These are phyloP conservation scores for Polychytrium aggregatum DNA, from an alignment of 192 early-diverging fungal species.

Conservation along the genomic window DNA sequence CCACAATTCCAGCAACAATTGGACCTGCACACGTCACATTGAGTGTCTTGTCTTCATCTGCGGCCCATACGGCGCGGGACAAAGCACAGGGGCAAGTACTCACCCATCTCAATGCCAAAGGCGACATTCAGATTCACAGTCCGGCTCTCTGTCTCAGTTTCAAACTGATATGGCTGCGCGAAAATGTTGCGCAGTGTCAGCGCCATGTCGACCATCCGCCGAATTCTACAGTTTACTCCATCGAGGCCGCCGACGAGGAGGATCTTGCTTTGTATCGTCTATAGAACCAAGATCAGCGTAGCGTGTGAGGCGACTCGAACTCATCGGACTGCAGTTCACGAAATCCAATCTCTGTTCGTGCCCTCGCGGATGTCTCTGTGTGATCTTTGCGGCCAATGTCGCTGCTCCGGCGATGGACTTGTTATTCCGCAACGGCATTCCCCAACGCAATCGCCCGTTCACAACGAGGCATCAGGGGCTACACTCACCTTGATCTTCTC, in stretches of 20 bases:
- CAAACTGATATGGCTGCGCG: constrained; percentile 7
- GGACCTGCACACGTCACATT: constrained; percentile 25
- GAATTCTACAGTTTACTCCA: no score
- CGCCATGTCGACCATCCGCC: constrained; percentile 32
- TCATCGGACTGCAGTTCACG: no score
- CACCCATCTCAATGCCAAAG: constrained; percentile 29
- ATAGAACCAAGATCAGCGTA: not conserved
- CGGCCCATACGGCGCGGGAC: no score
- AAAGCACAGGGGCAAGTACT: not conserved
- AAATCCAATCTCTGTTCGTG: no score
- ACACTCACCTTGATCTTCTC: constrained; percentile 31
- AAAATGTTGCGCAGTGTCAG: constrained; percentile 17
- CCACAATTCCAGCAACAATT: constrained; percentile 39
- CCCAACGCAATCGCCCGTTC: no score
- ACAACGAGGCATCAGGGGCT: not conserved
- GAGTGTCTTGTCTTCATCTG: no score
- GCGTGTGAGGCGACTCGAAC: no score
- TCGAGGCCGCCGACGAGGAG: constrained; percentile 33
- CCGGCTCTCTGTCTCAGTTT: constrained; percentile 5
- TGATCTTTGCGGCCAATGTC: no score
- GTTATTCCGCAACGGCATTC: no score
- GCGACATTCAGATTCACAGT: constrained; percentile 20
- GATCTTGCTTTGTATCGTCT: constrained; percentile 37
- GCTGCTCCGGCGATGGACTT: no score
- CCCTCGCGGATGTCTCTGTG: no score